phyloP scores from a whole-genome alignment of 192 early-diverging fungal genomes.

The Borealophlyctis nickersoniae region DNA sequence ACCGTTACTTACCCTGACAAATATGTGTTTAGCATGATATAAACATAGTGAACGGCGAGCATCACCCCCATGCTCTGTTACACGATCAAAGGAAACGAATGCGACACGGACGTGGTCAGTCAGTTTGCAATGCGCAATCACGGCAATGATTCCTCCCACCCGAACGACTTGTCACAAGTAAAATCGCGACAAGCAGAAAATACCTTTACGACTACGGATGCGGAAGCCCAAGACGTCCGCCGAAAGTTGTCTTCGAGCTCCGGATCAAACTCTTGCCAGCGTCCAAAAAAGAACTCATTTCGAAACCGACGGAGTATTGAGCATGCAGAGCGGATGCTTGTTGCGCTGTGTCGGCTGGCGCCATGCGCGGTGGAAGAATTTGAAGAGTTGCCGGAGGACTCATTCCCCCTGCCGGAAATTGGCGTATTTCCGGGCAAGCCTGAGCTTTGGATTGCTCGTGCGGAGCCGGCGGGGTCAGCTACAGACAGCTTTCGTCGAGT shows the following conservation, averaged over 20 bases:
- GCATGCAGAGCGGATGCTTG: no score
- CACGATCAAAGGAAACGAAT: not conserved
- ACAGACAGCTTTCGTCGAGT: no score
- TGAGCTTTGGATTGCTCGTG: no score
- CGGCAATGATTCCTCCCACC: not conserved
- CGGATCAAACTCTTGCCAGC: not conserved
- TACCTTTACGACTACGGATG: not conserved
- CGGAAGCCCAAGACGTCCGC: not conserved
- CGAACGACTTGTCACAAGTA: not conserved
- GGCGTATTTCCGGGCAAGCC: no score
- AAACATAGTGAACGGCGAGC: slow-evolving; percentile 1
- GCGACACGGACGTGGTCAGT: not conserved
- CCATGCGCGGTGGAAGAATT: no score
- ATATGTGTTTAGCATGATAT: not conserved
- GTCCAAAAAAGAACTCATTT: not conserved
- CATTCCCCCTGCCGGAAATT: no score
- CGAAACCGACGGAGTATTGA: not conserved
- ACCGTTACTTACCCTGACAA: not conserved
- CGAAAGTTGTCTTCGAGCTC: not conserved
- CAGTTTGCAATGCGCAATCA: not conserved
- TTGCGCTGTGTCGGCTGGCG: no score
- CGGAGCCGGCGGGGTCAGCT: no score
- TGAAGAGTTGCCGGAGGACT: no score
- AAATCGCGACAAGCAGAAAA: not conserved
- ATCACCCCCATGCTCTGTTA: not conserved